Base-by-base conservation (phyloP, 169 alveolate species). In the Babesia ovata region DNA sequence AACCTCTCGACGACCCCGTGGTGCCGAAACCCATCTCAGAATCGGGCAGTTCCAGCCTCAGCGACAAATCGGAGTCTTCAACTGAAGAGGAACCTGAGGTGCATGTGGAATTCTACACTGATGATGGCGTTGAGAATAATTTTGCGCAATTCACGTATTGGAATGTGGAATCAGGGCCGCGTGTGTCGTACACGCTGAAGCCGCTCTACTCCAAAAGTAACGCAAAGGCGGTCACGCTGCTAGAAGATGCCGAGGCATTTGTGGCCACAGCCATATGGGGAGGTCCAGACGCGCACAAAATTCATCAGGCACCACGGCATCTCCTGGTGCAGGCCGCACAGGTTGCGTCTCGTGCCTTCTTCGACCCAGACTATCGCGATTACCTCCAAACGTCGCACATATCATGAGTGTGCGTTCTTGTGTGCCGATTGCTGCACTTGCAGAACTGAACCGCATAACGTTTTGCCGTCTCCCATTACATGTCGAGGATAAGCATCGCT, bases 241-340 rank as follows among this genome's bases (percentile, higher is more conserved):
- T 79, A 11, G 81, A 79, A 59, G 87, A 79, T 14, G 67, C 87
- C 22, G 87, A 79, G 54, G 87, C 77, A 16, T 79, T 58, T 60
- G 83, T 79, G 14, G 72, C 87, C 26, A 28, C 17, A 0, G 10
- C 66, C 10, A 49, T 79, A 17, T 79, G 87, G 87, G 82, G 73
- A 0, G 48, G 21, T 11, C 4, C 10, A 63, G 10, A 45, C 17
- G 60, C 61, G 19, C 53, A 12, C 11, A 26, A 19, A 39, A 4
- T 71, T 63, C 77, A n/a, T 44, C 28, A 52, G 42, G 63, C 56
- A 26, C 88, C 88, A 19, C 52, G 88, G 56, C 84, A 81, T 49
- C 17, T 81, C 21, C 58, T 81, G 36, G 58, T 73, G 22, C 84
- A 72, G 49, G 77, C 63, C 11, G 70, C 88, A n/a, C 88, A 81